phyloP scores from a whole-genome alignment of 2,329 filamentous ascomycete species.

The Elsinoe perseae region DNA sequence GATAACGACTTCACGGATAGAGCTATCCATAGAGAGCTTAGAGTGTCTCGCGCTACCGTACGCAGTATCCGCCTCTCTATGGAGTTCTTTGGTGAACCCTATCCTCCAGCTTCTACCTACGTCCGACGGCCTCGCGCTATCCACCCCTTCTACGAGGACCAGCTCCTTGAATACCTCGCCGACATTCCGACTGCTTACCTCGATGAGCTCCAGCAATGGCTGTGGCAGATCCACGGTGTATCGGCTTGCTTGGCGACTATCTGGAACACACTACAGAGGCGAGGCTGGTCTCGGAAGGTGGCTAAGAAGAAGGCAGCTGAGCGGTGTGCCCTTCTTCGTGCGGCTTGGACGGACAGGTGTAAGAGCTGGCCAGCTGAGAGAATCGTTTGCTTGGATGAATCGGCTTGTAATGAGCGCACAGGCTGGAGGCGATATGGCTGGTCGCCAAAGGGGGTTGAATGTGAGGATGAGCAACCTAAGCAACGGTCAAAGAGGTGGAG shows the following conservation, averaged over 20 bases:
- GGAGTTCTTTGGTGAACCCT: neutral
- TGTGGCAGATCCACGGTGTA: neutral
- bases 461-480: neutral
- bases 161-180: neutral
- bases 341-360: neutral
- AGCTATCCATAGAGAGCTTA: too few species aligned
- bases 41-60: neutral
- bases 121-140: neutral
- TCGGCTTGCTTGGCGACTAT: neutral
- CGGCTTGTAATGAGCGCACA: neutral
- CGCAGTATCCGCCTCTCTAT: neutral
- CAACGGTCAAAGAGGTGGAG: neutral
- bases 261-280: neutral
- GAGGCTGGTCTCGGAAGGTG: neutral
- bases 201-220: neutral
- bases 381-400: neutral
- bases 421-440: neutral
- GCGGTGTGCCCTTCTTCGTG: neutral
- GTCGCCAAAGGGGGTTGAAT: neutral
- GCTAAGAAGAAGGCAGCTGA: neutral
- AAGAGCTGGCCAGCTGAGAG: neutral
- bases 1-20: too few species aligned
- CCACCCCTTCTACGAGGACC: neutral
- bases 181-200: neutral
- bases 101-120: neutral